A percentile compares a stretch with the other conserved stretches of the same genome.
These are phyloP conservation scores for Penicillium angulare DNA, from an alignment of 495 filamentous ascomycete species.

Conservation along the genomic window DNA sequence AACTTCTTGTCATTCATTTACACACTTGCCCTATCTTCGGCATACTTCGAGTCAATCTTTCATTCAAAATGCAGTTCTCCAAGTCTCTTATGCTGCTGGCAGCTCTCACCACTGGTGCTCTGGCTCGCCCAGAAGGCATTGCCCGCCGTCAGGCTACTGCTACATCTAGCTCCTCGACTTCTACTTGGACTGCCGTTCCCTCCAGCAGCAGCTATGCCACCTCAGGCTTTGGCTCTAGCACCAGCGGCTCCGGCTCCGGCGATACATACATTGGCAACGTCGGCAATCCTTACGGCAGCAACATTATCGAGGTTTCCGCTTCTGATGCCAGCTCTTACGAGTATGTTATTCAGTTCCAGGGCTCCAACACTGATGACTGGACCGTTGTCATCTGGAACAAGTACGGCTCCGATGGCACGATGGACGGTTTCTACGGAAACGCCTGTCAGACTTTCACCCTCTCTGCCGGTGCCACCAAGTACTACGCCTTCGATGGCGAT, in stretches of 20 bases:
- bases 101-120: slow-evolving; percentile 28
- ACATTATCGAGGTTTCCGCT: slow-evolving; percentile 45
- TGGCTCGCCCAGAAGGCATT: slow-evolving; percentile 22
- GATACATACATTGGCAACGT: slow-evolving; percentile 47
- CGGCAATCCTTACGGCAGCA: slow-evolving; percentile 51
- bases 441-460: slow-evolving; percentile 43
- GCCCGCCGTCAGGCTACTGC: slow-evolving; percentile 28
- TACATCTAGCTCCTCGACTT: slow-evolving; percentile 3
- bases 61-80: slow-evolving; percentile 33
- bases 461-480: slow-evolving; percentile 36
- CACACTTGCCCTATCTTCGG: background rate
- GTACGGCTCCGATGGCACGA: slow-evolving; percentile 36
- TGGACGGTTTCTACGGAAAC: slow-evolving; percentile 41
- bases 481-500: slow-evolving; percentile 48
- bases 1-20: slow-evolving; percentile 25
- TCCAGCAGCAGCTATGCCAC: slow-evolving; percentile 24
- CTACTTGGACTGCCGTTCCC: slow-evolving; percentile 22
- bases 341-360: slow-evolving; percentile 47
- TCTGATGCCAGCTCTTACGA: slow-evolving; percentile 37
- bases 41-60: slow-evolving; percentile 11
- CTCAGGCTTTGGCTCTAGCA: slow-evolving; percentile 32
- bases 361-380: slow-evolving; percentile 35
- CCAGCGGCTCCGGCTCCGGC: slow-evolving; percentile 24
- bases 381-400: slow-evolving; percentile 55
- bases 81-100: slow-evolving; percentile 39